Conservation (phyloP, 176 grass and related monocot species). For the Rhynchospora breviuscula region DNA sequence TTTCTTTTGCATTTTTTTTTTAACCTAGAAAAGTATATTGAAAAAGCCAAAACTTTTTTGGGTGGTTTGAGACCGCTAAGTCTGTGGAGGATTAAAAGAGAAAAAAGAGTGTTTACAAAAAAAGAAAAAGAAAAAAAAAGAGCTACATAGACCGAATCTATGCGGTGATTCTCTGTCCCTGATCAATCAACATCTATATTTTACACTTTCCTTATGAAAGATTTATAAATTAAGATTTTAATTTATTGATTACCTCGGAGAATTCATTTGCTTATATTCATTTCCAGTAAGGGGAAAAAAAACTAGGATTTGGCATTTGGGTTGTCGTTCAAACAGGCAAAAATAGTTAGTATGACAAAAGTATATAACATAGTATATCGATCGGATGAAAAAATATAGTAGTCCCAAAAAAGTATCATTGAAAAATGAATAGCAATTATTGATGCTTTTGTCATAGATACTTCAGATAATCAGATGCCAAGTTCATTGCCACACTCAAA, state of each 20-base stretch:
- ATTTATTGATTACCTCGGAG: neutral
- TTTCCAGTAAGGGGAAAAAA: neutral
- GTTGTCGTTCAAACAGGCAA: neutral
- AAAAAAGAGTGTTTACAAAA: neutral
- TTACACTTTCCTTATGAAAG: neutral
- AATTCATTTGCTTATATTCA: neutral
- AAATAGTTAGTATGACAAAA: neutral
- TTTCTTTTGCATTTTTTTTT: conserved; percentile 7
- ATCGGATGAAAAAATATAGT: neutral
- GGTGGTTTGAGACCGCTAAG: conserved; percentile 6
- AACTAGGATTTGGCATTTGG: neutral
- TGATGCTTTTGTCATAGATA: neutral
- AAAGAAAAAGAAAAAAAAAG: neutral
- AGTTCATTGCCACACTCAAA: neutral
- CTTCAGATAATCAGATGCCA: neutral
- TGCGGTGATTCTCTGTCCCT: neutral
- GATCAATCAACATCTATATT: neutral
- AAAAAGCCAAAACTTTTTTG: conserved; percentile 6
- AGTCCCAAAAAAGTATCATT: neutral
- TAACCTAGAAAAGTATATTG: conserved; percentile 1
- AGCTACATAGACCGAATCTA: neutral
- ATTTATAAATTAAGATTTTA: neutral
- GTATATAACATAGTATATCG: neutral
- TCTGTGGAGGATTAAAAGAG: neutral
- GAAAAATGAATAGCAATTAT: neutral